Evolutionary conservation across 305 asterid species (phyloP).

Genomic region (Ilex paraguariensis): DNA sequence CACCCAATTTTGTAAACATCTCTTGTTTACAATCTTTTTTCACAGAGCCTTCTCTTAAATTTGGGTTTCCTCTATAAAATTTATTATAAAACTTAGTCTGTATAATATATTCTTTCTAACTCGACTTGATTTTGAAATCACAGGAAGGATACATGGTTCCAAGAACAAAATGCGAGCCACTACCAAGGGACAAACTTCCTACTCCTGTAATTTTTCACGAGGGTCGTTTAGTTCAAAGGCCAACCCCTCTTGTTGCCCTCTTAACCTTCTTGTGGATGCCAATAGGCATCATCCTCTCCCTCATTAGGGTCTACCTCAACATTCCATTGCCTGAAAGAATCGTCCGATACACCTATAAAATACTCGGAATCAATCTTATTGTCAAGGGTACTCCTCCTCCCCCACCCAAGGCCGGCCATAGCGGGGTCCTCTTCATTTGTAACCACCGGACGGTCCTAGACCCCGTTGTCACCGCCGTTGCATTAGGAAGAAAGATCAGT

Average conservation of each 20-base stretch:
- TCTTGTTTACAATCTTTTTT: too few species aligned
- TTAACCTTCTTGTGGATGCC: conserved; percentile 5
- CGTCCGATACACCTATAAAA: background rate
- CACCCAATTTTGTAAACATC: too few species aligned
- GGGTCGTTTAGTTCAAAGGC: conserved; percentile 6
- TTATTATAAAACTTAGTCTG: too few species aligned
- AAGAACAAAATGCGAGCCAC: conserved; percentile 3
- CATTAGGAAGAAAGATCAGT: conserved; percentile 6
- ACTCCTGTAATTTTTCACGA: conserved; percentile 3
- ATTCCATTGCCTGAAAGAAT: background rate
- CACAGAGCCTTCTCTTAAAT: too few species aligned
- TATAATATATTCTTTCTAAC: too few species aligned
- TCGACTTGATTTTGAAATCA: background rate
- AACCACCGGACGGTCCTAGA: conserved; percentile 1
- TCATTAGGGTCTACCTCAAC: background rate
- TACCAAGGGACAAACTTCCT: background rate
- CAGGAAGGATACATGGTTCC: conserved; percentile 7
- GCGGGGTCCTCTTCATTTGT: background rate
- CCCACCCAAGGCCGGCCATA: background rate
- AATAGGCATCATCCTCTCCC: background rate
- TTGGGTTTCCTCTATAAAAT: too few species aligned
- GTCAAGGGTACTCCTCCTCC: conserved; percentile 5
- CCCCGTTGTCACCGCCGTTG: background rate
- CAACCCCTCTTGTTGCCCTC: background rate
- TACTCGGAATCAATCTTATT: conserved; percentile 1